A percentile compares a stretch with the other conserved stretches of the same genome.
phyloP scores from a whole-genome alignment of 225 moss, liverwort and hornwort genomes.

The Marchantia paleacea region DNA sequence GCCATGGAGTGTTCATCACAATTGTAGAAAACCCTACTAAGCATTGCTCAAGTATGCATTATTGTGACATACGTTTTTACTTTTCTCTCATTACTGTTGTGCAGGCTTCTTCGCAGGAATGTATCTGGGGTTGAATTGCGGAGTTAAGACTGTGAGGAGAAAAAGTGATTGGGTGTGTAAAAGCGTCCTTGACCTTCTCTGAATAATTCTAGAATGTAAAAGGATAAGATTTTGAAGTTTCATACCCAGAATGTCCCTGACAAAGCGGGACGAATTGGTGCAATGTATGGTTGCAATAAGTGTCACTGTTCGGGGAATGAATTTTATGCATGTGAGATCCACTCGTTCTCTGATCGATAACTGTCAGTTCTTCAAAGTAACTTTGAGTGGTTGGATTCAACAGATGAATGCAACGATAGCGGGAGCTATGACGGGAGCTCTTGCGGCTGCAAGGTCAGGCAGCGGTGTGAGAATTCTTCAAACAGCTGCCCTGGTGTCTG shows the following conservation, averaged over 20 bases:
- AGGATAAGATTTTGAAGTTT: neutral
- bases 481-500: slow-evolving; percentile 81
- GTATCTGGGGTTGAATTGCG: slow-evolving; percentile 87
- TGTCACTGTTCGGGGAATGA: neutral
- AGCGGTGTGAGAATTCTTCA: slow-evolving; percentile 76
- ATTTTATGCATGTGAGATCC: neutral
- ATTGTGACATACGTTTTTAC: neutral
- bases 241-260: too few species aligned
- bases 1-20: neutral
- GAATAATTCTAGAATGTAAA: neutral
- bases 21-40: neutral
- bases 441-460: slow-evolving; percentile 79
- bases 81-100: slow-evolving; percentile 15
- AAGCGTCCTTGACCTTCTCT: neutral
- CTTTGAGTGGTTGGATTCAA: neutral
- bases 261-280: too few species aligned
- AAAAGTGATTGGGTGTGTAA: slow-evolving; percentile 92
- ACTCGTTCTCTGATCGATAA: neutral
- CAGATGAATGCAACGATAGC: slow-evolving; percentile 92
- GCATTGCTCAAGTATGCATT: neutral
- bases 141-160: slow-evolving; percentile 75
- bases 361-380: neutral
- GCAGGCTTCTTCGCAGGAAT: slow-evolving; percentile 96
- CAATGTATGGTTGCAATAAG: too few species aligned
- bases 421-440: slow-evolving; percentile 89